Evolutionary conservation across 2,329 filamentous ascomycete species (phyloP).

Genomic region (Calonectria honghensis): DNA sequence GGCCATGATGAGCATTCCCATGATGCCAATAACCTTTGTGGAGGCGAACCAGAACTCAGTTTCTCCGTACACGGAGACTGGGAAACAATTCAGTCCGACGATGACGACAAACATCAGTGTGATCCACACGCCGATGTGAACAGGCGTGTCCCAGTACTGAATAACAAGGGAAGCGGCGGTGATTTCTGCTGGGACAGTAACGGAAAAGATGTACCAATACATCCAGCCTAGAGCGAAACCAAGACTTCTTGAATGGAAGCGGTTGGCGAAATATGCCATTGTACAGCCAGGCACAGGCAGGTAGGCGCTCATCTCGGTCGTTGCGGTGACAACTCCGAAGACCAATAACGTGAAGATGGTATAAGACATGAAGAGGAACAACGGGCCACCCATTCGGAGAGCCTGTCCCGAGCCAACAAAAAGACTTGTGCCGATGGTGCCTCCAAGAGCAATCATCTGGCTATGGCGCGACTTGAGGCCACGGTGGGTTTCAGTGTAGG

Average conservation of each 20-base stretch:
- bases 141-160: slow-evolving; percentile 45
- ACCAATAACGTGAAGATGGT: slow-evolving; percentile 72
- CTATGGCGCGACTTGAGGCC: slow-evolving; percentile 58
- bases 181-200: slow-evolving; percentile 47
- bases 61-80: slow-evolving; percentile 69
- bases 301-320: slow-evolving; percentile 58
- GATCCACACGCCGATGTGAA: slow-evolving; percentile 48
- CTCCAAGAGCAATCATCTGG: slow-evolving; percentile 48
- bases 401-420: slow-evolving; percentile 39
- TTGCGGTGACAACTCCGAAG: slow-evolving; percentile 71
- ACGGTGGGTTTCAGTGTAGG: neutral
- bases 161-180: slow-evolving; percentile 46
- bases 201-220: slow-evolving; percentile 61
- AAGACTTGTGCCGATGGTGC: slow-evolving; percentile 41
- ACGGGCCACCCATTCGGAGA: slow-evolving; percentile 55
- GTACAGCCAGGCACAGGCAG: slow-evolving; percentile 49
- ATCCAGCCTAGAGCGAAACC: slow-evolving; percentile 65
- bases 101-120: slow-evolving; percentile 48
- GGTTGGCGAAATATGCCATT: slow-evolving; percentile 52
- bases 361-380: slow-evolving; percentile 67
- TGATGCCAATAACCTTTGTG: slow-evolving; percentile 69
- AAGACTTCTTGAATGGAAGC: slow-evolving; percentile 55
- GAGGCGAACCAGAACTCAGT: slow-evolving; percentile 69
- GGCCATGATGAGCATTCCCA: slow-evolving; percentile 69
- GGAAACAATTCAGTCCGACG: slow-evolving; percentile 42